Evolutionary conservation across 306 rosid species (phyloP).

Genomic region (Citrullus amarus): DNA sequence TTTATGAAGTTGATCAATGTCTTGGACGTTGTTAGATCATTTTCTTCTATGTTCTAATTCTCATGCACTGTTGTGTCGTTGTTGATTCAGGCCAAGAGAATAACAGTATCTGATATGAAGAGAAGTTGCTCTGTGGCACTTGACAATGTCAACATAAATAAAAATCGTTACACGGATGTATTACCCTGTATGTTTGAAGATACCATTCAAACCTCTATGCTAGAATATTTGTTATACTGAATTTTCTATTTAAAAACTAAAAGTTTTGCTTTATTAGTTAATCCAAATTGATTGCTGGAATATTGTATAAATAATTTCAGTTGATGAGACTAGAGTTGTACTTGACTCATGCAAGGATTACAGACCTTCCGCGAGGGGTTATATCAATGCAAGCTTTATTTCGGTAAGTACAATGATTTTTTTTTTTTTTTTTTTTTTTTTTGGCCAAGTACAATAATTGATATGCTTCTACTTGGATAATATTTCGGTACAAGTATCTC

Average conservation of each 20-base stretch:
- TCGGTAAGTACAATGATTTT: slow-evolving; percentile 24
- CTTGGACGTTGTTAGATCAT: not conserved
- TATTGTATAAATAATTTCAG: slow-evolving; percentile 27
- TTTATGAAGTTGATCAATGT: not conserved
- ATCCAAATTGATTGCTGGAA: not conserved
- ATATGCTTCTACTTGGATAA: not conserved
- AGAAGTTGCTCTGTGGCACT: slow-evolving; percentile 52
- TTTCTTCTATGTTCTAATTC: not conserved
- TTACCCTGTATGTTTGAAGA: slow-evolving; percentile 48
- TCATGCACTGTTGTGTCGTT: not conserved
- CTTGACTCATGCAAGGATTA: slow-evolving; percentile 63
- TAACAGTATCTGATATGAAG: slow-evolving; percentile 48
- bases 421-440: too few species aligned
- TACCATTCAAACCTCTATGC: not conserved
- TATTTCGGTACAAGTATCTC: not conserved
- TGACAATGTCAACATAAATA: slow-evolving; percentile 47
- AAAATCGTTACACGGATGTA: slow-evolving; percentile 68
- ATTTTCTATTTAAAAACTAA: not conserved
- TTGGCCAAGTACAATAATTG: not conserved
- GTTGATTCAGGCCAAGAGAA: slow-evolving; percentile 42
- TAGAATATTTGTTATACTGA: not conserved
- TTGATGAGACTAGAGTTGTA: slow-evolving; percentile 61
- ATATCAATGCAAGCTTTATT: slow-evolving; percentile 83
- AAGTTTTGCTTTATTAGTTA: not conserved
- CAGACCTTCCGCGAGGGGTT: slow-evolving; percentile 69